A percentile compares a stretch with the other conserved stretches of the same genome.
Conservation (phyloP, 352 stramenopile genomes). For the Globisporangium nagaii region DNA sequence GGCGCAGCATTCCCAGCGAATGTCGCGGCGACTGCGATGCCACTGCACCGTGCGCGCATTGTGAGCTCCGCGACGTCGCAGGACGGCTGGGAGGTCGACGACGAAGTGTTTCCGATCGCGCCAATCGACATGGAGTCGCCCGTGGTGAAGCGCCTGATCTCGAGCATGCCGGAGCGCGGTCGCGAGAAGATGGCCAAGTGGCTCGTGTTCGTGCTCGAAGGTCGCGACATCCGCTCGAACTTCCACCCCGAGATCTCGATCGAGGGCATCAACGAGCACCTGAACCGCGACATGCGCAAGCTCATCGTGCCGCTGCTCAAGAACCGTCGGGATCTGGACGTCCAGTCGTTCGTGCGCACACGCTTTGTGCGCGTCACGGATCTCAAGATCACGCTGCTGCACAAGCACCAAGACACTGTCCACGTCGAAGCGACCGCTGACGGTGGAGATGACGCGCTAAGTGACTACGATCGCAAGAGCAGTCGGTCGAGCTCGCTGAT, state of each 20-base stretch:
- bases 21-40: constrained; percentile 1
- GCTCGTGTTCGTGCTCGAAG: constrained; percentile 65
- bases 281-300: constrained; percentile 57
- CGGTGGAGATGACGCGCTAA: background rate
- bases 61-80: constrained; percentile 23
- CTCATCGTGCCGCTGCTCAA: constrained; percentile 71
- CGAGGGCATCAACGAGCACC: constrained; percentile 55
- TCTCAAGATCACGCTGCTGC: constrained; percentile 60
- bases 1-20: background rate
- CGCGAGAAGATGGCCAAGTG: constrained; percentile 69
- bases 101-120: constrained; percentile 57
- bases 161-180: constrained; percentile 56
- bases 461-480: constrained; percentile 7
- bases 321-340: constrained; percentile 61
- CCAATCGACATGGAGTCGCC: constrained; percentile 77
- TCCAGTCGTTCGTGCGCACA: constrained; percentile 55
- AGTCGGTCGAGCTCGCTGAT: background rate
- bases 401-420: constrained; percentile 57
- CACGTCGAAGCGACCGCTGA: constrained; percentile 27
- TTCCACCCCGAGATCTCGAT: constrained; percentile 72
- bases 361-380: constrained; percentile 60
- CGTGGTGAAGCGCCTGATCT: constrained; percentile 58
- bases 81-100: constrained; percentile 51
- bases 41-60: constrained; percentile 14
- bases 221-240: constrained; percentile 62